A percentile compares a stretch with the other conserved stretches of the same genome.
Conservation (phyloP, 2,329 filamentous ascomycete genomes). For the Phoma sp. region DNA sequence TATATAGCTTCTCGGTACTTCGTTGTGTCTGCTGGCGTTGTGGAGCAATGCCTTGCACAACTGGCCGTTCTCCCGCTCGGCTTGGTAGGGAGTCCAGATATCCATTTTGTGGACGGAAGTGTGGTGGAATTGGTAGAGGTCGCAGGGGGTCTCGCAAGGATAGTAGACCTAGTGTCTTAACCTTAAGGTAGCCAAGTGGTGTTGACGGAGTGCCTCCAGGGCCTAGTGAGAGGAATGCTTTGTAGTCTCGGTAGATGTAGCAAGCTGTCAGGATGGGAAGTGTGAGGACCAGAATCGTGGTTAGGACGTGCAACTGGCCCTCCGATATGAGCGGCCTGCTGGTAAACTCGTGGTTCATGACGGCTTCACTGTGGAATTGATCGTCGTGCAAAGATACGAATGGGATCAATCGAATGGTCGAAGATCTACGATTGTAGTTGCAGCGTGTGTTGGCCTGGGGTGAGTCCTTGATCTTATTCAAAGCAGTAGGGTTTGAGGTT, state of each 20-base stretch:
- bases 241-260: slow-evolving; percentile 73
- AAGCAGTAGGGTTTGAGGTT: slow-evolving; percentile 3
- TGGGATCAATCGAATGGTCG: not conserved
- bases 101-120: slow-evolving; percentile 63
- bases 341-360: not conserved
- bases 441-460: not conserved
- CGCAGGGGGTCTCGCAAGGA: slow-evolving; percentile 73
- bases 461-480: not conserved
- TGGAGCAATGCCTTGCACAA: slow-evolving; percentile 78
- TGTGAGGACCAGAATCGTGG: slow-evolving; percentile 29
- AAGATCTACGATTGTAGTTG: not conserved
- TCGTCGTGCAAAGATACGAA: not conserved
- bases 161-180: slow-evolving; percentile 76
- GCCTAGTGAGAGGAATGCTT: slow-evolving; percentile 77
- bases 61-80: slow-evolving; percentile 69
- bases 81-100: slow-evolving; percentile 68
- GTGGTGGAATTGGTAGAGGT: slow-evolving; percentile 61
- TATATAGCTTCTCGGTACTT: slow-evolving; percentile 60
- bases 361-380: not conserved
- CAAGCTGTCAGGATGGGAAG: slow-evolving; percentile 38
- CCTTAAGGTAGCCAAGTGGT: slow-evolving; percentile 73
- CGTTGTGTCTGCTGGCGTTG: slow-evolving; percentile 79
- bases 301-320: slow-evolving; percentile 23
- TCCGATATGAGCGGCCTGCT: slow-evolving; percentile 11
- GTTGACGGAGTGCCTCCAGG: slow-evolving; percentile 82